Conservation (phyloP, 2,329 filamentous ascomycete species). For the Aspergillus niger region DNA sequence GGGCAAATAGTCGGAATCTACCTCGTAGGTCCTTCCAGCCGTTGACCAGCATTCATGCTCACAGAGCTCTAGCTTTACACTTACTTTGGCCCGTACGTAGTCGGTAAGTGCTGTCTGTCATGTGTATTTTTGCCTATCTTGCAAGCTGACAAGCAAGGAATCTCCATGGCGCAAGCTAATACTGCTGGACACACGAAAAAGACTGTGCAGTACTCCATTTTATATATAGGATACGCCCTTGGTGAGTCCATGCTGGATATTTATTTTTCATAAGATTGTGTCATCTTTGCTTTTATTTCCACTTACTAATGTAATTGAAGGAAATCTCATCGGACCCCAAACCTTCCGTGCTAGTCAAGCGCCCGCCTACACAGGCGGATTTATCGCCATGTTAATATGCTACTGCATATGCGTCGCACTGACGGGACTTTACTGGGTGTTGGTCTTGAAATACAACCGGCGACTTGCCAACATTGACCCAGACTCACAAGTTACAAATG, state of each 20-base stretch:
- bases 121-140: no score
- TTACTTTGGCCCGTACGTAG: constrained; percentile 40
- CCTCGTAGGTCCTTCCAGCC: constrained; percentile 14
- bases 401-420: constrained; percentile 38
- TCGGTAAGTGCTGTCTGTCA: constrained; percentile 8
- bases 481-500: background rate
- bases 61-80: constrained; percentile 33
- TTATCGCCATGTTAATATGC: constrained; percentile 40
- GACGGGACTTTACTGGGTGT: constrained; percentile 34
- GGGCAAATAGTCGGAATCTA: constrained; percentile 46
- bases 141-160: background rate
- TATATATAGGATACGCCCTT: constrained; percentile 45
- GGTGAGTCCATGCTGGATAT: background rate
- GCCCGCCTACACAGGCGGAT: constrained; percentile 42
- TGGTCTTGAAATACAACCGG: constrained; percentile 24
- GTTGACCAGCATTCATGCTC: no score
- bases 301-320: background rate
- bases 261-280: background rate
- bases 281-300: background rate
- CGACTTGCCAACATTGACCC: constrained; percentile 12
- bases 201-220: constrained; percentile 40
- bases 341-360: constrained; percentile 44
- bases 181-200: constrained; percentile 46
- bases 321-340: constrained; percentile 48
- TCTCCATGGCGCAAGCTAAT: constrained; percentile 35